Base-by-base conservation (phyloP, 257 asterid species). In the Mitragyna speciosa region DNA sequence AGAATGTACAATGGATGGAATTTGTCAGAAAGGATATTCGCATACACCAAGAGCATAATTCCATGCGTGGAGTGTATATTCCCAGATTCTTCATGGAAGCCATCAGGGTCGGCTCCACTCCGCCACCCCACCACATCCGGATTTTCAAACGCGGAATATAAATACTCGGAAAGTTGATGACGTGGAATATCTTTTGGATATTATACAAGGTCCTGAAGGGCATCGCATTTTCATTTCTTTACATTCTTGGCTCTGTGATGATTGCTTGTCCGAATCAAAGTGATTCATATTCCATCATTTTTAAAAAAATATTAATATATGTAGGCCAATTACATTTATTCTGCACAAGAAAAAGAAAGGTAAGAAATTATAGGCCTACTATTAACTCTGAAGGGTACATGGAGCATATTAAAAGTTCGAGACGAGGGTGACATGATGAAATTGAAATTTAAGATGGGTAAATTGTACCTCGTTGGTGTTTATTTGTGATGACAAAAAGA, bases 51-150 rank as follows among this genome's bases (percentile, higher is more conserved):
- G 43, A 52, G 90, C 72, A 87, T 89, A 79, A 87, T 91, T 82
- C 92, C 31, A 82, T 86, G 61, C 86, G 89, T 67, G 84, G 3
- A 5, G 39, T 67, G 73, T 79, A 84, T 78, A 85, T 86, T 54
- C 76, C 76, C 73, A 0, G 77, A 77, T 85, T 73, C 83, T 64
- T 68, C 48, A 7, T 36, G 41, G 41, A 2, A 36, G 41, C 41
- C 41, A 36, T 36, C 41, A n/a, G 41, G 2, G 41, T 36, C 41
- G 41, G 41, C 41, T 36, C 41, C 41, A 36, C 41, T 36, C 41
- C 41, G 4, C 41, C 4, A 36, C 41, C 2, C 41, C 41, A 36
- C 41, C 41, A 4, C 41, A 36, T 36, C 4, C 41, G 3, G 4
- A 36, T 1, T 36, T 36, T 36, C 41, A 36, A 36, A 4, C 41